Conservation (phyloP, 805 yeast species). For the Komagataella populi region DNA sequence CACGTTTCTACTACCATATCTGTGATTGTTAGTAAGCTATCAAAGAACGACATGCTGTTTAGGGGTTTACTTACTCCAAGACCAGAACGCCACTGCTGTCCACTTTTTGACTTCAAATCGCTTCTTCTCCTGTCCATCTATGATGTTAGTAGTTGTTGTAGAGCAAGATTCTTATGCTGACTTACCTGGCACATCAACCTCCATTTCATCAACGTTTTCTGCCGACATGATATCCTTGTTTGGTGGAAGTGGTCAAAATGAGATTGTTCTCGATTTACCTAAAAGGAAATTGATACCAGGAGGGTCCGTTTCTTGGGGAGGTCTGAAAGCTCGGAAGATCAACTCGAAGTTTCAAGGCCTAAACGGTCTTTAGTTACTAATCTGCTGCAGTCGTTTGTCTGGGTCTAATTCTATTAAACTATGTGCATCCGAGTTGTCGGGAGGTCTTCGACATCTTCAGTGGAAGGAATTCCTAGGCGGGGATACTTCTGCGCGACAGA, state of each 20-base stretch:
- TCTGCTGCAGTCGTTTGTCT: neutral
- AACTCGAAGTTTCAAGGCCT: too few species aligned
- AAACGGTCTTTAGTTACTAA: neutral
- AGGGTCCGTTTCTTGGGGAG: neutral
- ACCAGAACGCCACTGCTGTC: constrained; percentile 99
- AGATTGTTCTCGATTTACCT: neutral
- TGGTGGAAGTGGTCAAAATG: neutral
- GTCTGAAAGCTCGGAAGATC: neutral
- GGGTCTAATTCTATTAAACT: neutral
- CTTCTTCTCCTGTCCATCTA: constrained; percentile 32
- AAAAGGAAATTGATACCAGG: neutral
- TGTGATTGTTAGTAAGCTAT: constrained; percentile 6
- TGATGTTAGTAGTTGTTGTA: neutral
- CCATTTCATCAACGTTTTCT: constrained; percentile 10
- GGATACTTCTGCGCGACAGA: neutral
- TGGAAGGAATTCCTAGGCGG: neutral
- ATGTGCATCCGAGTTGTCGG: too few species aligned
- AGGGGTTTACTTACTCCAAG: constrained; percentile 57
- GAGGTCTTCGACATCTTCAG: neutral
- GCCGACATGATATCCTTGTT: neutral
- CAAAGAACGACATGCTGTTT: neutral
- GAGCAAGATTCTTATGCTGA: neutral
- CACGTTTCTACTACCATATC: constrained; percentile 88
- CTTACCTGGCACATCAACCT: constrained; percentile 12
- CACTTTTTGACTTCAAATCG: constrained; percentile 91